These are phyloP conservation scores for Psilocybe mexicana DNA, from an alignment of 1,284 basidiomycete genomes.

Conservation along the genomic window DNA sequence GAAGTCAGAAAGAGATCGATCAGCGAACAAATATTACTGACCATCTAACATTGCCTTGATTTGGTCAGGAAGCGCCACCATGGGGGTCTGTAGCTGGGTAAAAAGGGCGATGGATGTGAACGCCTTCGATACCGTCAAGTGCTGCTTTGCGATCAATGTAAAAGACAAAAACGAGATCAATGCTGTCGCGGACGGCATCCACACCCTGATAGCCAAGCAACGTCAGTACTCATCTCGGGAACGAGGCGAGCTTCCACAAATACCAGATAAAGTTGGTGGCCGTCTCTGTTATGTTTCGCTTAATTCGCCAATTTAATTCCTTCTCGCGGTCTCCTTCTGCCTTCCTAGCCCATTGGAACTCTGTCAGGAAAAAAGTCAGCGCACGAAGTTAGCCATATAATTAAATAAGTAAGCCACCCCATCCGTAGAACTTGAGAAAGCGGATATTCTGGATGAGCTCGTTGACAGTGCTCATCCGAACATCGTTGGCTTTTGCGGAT, in stretches of 20 bases:
- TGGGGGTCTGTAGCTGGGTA: constrained; percentile 62
- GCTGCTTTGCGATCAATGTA: constrained; percentile 58
- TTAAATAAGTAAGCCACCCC: constrained; percentile 46
- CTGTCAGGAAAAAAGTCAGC: constrained; percentile 26
- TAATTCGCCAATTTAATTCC: constrained; percentile 65
- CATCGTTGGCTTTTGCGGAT: constrained; percentile 72
- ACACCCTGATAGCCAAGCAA: constrained; percentile 45
- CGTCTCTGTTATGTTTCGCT: constrained; percentile 59
- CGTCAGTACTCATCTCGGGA: not conserved
- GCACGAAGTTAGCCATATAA: not conserved
- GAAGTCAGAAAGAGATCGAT: constrained; percentile 2
- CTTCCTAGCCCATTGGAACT: constrained; percentile 55
- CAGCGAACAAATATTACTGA: constrained; percentile 25
- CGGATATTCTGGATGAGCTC: constrained; percentile 77
- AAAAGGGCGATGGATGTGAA: constrained; percentile 71
- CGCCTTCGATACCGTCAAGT: constrained; percentile 65
- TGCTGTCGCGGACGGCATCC: constrained; percentile 71
- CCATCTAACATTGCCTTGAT: constrained; percentile 65
- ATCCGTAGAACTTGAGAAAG: constrained; percentile 73
- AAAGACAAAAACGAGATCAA: constrained; percentile 65
- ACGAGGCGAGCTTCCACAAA: not conserved
- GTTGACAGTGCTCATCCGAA: constrained; percentile 75
- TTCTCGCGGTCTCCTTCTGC: constrained; percentile 52
- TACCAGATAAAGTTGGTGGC: constrained; percentile 66
- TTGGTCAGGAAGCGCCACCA: constrained; percentile 62